A percentile compares a stretch with the other conserved stretches of the same genome.
phyloP scores from a whole-genome alignment of 73 alveolate genomes.

The Effrenium voratum region DNA sequence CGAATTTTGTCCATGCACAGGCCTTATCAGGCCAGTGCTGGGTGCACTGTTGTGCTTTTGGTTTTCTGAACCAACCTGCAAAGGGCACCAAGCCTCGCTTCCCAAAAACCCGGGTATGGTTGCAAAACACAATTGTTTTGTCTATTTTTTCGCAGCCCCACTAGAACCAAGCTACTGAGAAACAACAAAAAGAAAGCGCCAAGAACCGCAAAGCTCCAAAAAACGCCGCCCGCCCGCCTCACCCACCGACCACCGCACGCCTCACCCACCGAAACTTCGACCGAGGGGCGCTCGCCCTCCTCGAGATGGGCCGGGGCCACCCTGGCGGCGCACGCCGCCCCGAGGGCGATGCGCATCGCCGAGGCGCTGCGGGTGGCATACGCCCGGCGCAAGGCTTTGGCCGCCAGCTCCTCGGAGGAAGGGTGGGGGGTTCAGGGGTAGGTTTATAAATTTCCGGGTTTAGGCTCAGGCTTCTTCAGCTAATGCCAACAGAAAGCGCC shows the following conservation, averaged over 20 bases:
- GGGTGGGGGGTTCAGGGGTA: no score
- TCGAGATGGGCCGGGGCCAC: slow-evolving; percentile 54
- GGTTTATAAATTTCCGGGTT: not conserved
- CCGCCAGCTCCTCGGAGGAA: not conserved
- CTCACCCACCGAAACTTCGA: not conserved
- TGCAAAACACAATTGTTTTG: no score
- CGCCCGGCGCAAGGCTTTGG: slow-evolving; percentile 51
- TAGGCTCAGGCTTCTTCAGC: no score
- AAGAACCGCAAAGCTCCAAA: not conserved
- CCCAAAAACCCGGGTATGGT: no score
- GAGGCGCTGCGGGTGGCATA: slow-evolving; percentile 67
- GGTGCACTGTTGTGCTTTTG: no score
- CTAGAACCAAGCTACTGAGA: no score
- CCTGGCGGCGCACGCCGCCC: slow-evolving; percentile 57
- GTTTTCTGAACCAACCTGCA: no score
- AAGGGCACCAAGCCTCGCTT: no score
- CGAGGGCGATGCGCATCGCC: slow-evolving; percentile 83
- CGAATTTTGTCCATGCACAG: no score
- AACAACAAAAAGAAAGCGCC: not conserved
- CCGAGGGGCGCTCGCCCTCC: slow-evolving; percentile 62
- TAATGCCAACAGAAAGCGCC: no score
- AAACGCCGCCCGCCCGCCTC: not conserved
- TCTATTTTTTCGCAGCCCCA: no score
- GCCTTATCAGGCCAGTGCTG: no score
- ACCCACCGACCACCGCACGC: not conserved